Base-by-base conservation (phyloP, 441 rosid genomes). In the Breynia disticha region DNA sequence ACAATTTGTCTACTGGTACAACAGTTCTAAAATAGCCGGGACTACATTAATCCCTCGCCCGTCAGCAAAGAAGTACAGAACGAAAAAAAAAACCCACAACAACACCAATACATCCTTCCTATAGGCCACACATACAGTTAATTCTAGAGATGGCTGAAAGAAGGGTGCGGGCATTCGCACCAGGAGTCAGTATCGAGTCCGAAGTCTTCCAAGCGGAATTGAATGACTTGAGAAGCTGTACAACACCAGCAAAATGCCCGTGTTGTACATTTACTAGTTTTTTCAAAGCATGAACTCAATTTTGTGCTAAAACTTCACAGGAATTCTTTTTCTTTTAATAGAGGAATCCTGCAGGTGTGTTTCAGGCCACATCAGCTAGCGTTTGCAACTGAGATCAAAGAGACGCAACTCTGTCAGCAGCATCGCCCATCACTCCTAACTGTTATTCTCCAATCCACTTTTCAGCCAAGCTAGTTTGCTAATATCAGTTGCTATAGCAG, bases 391-490 rank as follows among this genome's bases (percentile, higher is more conserved):
- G 67, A 56, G 83, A 72, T 46, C 61, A 74, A 66, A 68, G 67
- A 54, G 74, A 70, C 48, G 59, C 52, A 46, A 75, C 59, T 56
- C 79, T 65, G 50, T 59, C 73, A 56, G 69, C 71, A 16, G 72
- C 66, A 57, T 75, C 80, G 46, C 70, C 82, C 81, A 68, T 73
- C 19, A 54, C 68, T 65, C 63, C 60, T 22, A 76, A 62, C 67
- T 76, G 41, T 76, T 76, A 56, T 73, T 81, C 63, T 82, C 86
- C 72, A 90, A 67, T 44, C 95, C 95, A 52, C 95, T 87, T 67
- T 80, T 81, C 52, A 87, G 70, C 95, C 91, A 90, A 52, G 95
- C 97, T 20, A 78, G 70, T 62, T 82, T 86, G 58, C 95, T 84
- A 61, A 84, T 84, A 44, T 84, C 89, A n/a, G 91, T 73, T 41